Conservation (phyloP, 148 eudicot genomes). For the Tetragonia tetragonoides region DNA sequence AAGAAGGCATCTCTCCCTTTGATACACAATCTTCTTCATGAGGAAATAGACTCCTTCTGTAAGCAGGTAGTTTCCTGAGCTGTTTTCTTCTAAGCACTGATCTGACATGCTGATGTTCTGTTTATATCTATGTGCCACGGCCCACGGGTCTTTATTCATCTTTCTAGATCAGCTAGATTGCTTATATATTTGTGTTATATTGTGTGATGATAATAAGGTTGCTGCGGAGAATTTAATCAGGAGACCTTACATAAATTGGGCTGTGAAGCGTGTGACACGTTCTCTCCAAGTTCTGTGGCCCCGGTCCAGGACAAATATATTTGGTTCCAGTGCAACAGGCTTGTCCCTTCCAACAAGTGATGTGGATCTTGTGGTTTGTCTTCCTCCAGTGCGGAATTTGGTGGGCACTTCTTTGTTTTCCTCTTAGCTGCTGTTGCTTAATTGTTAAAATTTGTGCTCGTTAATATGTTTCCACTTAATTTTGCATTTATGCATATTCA, state of each 20-base stretch:
- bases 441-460: slow-evolving; percentile 1
- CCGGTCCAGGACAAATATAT: slow-evolving; percentile 84
- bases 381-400: slow-evolving; percentile 98
- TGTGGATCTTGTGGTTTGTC: slow-evolving; percentile 96
- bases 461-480: not conserved
- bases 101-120: slow-evolving; percentile 8
- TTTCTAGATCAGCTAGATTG: not conserved
- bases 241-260: slow-evolving; percentile 95
- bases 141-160: not conserved
- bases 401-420: slow-evolving; percentile 40
- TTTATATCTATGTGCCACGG: not conserved
- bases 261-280: slow-evolving; percentile 91
- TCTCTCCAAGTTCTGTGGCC: slow-evolving; percentile 99
- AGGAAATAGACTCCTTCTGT: slow-evolving; percentile 88
- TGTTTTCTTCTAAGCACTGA: not conserved
- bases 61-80: slow-evolving; percentile 56
- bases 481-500: slow-evolving; percentile 26
- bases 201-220: slow-evolving; percentile 47
- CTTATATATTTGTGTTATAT: slow-evolving; percentile 21
- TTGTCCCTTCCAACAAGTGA: slow-evolving; percentile 96
- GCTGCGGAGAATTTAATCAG: slow-evolving; percentile 73
- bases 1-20: slow-evolving; percentile 57
- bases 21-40: slow-evolving; percentile 80
- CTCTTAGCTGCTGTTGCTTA: not conserved
- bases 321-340: slow-evolving; percentile 95